A percentile compares a stretch with the other conserved stretches of the same genome.
Conservation (phyloP, 1,284 basidiomycete genomes). For the Vanrija humicola region DNA sequence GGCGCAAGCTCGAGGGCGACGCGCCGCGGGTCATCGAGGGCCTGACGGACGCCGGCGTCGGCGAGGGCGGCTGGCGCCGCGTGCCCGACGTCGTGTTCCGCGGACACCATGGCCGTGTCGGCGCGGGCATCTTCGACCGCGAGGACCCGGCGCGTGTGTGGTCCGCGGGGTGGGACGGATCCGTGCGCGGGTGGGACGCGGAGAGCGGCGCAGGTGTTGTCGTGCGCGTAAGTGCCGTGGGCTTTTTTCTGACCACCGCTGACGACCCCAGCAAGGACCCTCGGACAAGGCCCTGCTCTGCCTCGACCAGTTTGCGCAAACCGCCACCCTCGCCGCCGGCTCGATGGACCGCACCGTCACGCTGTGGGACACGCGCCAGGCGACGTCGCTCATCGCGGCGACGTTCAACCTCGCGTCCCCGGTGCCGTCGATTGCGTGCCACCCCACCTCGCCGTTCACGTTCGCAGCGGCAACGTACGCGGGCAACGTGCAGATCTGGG, state of each 20-base stretch:
- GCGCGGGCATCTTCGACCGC: slow-evolving; percentile 43
- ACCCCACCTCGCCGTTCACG: slow-evolving; percentile 62
- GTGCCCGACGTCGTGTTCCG: slow-evolving; percentile 40
- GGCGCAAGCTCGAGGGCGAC: slow-evolving; percentile 49
- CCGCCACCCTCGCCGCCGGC: slow-evolving; percentile 51
- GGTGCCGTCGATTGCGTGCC: slow-evolving; percentile 64
- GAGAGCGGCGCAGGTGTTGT: slow-evolving; percentile 45
- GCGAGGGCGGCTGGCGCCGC: slow-evolving; percentile 42
- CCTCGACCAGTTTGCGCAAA: slow-evolving; percentile 48
- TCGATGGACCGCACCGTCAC: slow-evolving; percentile 53
- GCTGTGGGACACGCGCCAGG: slow-evolving; percentile 53
- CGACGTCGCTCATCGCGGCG: slow-evolving; percentile 52
- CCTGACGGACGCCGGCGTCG: slow-evolving; percentile 37
- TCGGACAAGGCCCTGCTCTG: slow-evolving; percentile 50
- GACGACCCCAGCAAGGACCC: slow-evolving; percentile 42
- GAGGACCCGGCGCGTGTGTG: slow-evolving; percentile 33
- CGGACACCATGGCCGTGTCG: slow-evolving; percentile 46
- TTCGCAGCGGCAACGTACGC: slow-evolving; percentile 78
- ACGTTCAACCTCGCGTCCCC: slow-evolving; percentile 61
- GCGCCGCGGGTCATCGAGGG: slow-evolving; percentile 52
- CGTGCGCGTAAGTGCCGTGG: slow-evolving; percentile 40
- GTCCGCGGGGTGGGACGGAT: slow-evolving; percentile 52
- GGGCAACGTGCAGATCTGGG: slow-evolving; percentile 79
- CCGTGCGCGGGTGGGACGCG: slow-evolving; percentile 52
- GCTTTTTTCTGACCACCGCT: neutral